Conservation (phyloP, 1,284 basidiomycete genomes). For the Melampsora occidentalis region DNA sequence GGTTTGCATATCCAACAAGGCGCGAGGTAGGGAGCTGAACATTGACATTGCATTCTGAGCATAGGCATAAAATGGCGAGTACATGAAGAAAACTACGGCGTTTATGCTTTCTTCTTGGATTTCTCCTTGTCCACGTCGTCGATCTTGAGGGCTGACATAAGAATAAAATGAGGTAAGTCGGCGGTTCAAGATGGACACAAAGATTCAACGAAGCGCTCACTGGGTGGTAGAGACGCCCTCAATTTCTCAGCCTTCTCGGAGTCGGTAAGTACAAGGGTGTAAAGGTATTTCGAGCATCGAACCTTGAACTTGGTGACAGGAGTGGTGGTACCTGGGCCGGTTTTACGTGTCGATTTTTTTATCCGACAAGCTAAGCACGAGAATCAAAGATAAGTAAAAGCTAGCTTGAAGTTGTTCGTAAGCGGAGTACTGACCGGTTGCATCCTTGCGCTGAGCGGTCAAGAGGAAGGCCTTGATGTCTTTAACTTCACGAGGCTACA, state of each 20-base stretch:
- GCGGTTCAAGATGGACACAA: not conserved
- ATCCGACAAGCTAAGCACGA: constrained; percentile 77
- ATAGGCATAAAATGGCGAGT: not conserved
- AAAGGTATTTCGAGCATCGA: constrained; percentile 93
- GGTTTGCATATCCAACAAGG: too few species aligned
- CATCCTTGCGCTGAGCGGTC: constrained; percentile 77
- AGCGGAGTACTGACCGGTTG: constrained; percentile 57
- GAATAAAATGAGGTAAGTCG: not conserved
- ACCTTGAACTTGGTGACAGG: constrained; percentile 97
- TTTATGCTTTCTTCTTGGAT: constrained; percentile 25
- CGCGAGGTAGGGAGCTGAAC: too few species aligned
- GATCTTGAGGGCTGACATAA: constrained; percentile 23
- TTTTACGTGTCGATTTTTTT: constrained; percentile 74
- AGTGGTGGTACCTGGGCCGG: constrained; percentile 62
- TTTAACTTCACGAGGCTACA: constrained; percentile 95
- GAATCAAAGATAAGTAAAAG: constrained; percentile 21
- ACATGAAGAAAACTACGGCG: not conserved
- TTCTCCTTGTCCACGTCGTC: constrained; percentile 39
- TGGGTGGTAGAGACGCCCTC: constrained; percentile 89
- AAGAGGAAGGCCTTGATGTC: constrained; percentile 99
- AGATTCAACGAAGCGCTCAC: constrained; percentile 59
- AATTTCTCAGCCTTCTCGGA: constrained; percentile 99
- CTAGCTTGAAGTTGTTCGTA: constrained; percentile 23
- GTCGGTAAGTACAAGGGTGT: constrained; percentile 93
- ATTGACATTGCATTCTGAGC: not conserved